These are phyloP conservation scores for Phaeosphaeria sp. DNA, from an alignment of 2,329 filamentous ascomycete species.

Conservation along the genomic window DNA sequence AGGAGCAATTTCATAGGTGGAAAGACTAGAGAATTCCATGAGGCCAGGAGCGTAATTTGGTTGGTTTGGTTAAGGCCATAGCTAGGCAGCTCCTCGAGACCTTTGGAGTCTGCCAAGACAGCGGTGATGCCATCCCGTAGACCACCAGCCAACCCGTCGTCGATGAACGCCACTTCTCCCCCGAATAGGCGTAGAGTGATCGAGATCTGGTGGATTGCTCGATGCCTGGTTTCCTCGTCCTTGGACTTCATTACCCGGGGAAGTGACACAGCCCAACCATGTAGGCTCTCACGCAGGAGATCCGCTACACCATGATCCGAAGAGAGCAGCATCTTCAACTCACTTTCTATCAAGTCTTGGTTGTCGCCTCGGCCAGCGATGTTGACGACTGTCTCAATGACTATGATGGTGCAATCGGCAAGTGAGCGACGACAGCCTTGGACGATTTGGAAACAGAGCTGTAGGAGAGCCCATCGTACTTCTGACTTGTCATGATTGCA, in stretches of 20 bases:
- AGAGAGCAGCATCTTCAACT: conserved; percentile 66
- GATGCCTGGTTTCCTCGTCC: conserved; percentile 78
- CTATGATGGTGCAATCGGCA: conserved; percentile 69
- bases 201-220: conserved; percentile 76
- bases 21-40: conserved; percentile 53
- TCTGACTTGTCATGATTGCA: conserved; percentile 72
- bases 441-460: conserved; percentile 75
- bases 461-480: conserved; percentile 71
- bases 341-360: conserved; percentile 50
- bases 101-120: conserved; percentile 50
- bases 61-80: conserved; percentile 11
- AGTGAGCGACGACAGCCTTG: conserved; percentile 81
- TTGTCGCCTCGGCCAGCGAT: conserved; percentile 59
- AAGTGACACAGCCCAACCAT: conserved; percentile 82
- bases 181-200: conserved; percentile 72
- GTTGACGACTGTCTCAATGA: conserved; percentile 82
- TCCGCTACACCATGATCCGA: conserved; percentile 69
- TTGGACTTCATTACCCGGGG: conserved; percentile 82
- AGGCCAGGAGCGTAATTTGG: conserved; percentile 22
- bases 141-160: conserved; percentile 70
- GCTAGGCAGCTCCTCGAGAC: conserved; percentile 25
- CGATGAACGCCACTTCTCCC: conserved; percentile 68
- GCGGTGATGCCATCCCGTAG: conserved; percentile 75
- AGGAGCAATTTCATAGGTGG: conserved; percentile 63
- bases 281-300: conserved; percentile 71